A percentile compares a stretch with the other conserved stretches of the same genome.
Conservation (phyloP, 768 basidiomycete species). For the Phaeotremella skinneri region DNA sequence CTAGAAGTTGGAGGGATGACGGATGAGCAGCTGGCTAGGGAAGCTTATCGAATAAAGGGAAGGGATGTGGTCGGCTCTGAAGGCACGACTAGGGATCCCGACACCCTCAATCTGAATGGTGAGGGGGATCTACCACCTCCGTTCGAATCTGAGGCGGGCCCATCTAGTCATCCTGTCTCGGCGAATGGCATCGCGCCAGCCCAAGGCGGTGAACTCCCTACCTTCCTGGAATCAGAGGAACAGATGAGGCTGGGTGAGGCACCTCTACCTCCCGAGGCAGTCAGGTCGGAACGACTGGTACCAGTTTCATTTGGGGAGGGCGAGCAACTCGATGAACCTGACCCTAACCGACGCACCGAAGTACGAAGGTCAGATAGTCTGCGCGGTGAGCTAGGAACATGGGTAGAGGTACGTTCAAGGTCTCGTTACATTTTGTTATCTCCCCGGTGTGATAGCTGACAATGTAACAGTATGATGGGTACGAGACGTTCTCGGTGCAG, state of each 20-base stretch:
- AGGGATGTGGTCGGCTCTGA: constrained; percentile 41
- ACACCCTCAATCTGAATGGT: neutral
- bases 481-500: constrained; percentile 49
- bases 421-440: neutral
- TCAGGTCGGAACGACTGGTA: constrained; percentile 19
- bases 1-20: constrained; percentile 9
- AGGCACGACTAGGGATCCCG: constrained; percentile 32
- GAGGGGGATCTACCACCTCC: constrained; percentile 38
- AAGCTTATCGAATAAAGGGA: constrained; percentile 48
- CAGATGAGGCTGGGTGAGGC: constrained; percentile 35
- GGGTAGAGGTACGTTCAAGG: constrained; percentile 37
- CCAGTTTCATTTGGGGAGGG: constrained; percentile 18
- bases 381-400: constrained; percentile 39
- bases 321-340: constrained; percentile 10
- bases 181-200: neutral
- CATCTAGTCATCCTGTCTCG: constrained; percentile 5
- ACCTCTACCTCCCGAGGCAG: constrained; percentile 10
- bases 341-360: constrained; percentile 18
- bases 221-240: constrained; percentile 35
- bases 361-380: constrained; percentile 36
- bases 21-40: constrained; percentile 35
- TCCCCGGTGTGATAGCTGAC: neutral
- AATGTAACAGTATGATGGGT: constrained; percentile 45
- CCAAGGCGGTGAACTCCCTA: constrained; percentile 21
- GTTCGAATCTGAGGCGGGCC: constrained; percentile 31